A percentile compares a stretch with the other conserved stretches of the same genome.
Conservation (phyloP, 352 stramenopile genomes). For the Thalassiosira oceanica region DNA sequence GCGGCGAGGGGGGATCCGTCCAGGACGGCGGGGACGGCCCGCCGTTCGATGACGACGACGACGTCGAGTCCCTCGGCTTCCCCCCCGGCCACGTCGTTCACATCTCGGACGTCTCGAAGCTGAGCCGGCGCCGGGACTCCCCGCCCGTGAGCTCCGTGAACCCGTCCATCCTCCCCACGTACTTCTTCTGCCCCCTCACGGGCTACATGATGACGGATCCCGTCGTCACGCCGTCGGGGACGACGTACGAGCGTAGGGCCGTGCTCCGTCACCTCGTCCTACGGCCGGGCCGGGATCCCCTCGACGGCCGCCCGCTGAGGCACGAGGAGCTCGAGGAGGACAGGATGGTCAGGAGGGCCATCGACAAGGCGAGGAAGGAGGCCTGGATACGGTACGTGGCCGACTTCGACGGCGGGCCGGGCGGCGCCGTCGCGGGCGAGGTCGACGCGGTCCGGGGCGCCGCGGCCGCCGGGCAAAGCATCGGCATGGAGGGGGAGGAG, state of each 20-base stretch:
- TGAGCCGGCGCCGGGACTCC: not conserved
- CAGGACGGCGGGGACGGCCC: not conserved
- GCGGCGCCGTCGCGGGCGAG: slow-evolving; percentile 1
- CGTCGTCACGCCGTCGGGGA: slow-evolving; percentile 52
- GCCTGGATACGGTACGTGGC: slow-evolving; percentile 40
- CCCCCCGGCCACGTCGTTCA: slow-evolving; percentile 31
- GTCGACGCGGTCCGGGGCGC: not conserved
- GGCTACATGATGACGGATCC: slow-evolving; percentile 56
- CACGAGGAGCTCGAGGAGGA: slow-evolving; percentile 29
- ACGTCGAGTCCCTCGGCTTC: slow-evolving; percentile 34
- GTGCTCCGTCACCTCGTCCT: slow-evolving; percentile 44
- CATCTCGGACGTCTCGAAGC: slow-evolving; percentile 18
- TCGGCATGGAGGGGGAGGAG: not conserved
- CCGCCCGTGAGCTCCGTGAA: slow-evolving; percentile 10
- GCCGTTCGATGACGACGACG: slow-evolving; percentile 6
- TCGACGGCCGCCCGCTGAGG: slow-evolving; percentile 11
- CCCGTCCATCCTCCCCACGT: slow-evolving; percentile 29
- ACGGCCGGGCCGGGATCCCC: slow-evolving; percentile 11
- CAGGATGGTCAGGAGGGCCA: slow-evolving; percentile 20
- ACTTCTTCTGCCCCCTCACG: slow-evolving; percentile 59
- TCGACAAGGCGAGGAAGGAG: slow-evolving; percentile 44
- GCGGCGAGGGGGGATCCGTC: too few species aligned
- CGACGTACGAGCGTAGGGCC: slow-evolving; percentile 51
- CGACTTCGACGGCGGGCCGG: slow-evolving; percentile 18
- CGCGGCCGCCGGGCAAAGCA: not conserved